A percentile compares a stretch with the other conserved stretches of the same genome.
Conservation (phyloP, 2,329 filamentous ascomycete species). For the Phyllosticta ampelicida region DNA sequence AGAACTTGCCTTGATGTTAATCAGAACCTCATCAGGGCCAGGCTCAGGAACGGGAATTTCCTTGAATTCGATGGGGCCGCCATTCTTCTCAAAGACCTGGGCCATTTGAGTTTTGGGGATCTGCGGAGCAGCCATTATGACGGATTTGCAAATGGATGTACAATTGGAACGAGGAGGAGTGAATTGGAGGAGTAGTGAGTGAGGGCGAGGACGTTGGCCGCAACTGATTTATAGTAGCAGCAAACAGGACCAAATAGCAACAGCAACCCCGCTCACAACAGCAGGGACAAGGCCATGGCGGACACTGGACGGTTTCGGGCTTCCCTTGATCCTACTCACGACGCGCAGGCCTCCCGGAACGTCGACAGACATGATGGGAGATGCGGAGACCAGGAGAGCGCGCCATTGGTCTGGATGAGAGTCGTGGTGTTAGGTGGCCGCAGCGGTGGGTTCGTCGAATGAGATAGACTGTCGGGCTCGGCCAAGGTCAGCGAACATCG, state of each 20-base stretch:
- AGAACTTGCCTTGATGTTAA: constrained; percentile 51
- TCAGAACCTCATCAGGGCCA: constrained; percentile 78
- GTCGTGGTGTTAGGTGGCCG: background rate
- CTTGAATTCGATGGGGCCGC: constrained; percentile 60
- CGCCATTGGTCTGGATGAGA: background rate
- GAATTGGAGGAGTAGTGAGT: constrained; percentile 1
- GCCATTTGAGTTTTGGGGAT: constrained; percentile 85
- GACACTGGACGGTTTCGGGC: background rate
- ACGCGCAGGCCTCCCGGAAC: background rate
- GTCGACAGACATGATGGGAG: background rate
- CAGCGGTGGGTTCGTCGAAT: background rate
- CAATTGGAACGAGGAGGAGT: background rate
- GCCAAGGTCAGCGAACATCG: background rate
- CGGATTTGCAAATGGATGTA: background rate
- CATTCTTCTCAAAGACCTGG: constrained; percentile 75
- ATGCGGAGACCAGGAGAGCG: background rate
- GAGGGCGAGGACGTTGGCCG: background rate
- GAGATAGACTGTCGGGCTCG: background rate
- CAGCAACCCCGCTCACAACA: constrained; percentile 2
- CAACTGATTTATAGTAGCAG: constrained; percentile 7
- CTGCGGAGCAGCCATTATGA: constrained; percentile 34
- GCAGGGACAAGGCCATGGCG: background rate
- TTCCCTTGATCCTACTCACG: background rate
- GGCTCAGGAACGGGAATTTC: constrained; percentile 73
- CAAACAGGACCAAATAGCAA: background rate